Evolutionary conservation across 768 basidiomycete genomes (phyloP).

Genomic region (Leucosporidium scottii): DNA sequence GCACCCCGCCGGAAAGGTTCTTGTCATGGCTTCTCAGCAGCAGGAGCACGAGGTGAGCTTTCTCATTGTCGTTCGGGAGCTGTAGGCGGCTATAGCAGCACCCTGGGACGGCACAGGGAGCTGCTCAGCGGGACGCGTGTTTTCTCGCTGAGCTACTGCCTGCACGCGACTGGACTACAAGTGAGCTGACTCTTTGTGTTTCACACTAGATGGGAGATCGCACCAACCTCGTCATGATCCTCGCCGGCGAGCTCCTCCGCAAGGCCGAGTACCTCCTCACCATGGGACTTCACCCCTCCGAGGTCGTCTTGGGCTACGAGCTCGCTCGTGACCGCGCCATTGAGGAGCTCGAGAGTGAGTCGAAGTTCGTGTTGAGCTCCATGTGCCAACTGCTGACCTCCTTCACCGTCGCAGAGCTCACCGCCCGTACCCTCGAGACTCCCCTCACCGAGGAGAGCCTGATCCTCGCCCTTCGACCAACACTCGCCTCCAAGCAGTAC

Average conservation of each 20-base stretch:
- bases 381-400: not conserved
- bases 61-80: not conserved
- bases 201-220: slow-evolving; percentile 81
- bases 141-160: not conserved
- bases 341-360: slow-evolving; percentile 82
- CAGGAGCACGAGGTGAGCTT: slow-evolving; percentile 76
- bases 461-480: slow-evolving; percentile 69
- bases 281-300: slow-evolving; percentile 96
- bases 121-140: not conserved
- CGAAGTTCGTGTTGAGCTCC: not conserved
- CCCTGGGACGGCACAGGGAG: not conserved
- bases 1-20: slow-evolving; percentile 94
- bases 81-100: not conserved
- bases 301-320: slow-evolving; percentile 91
- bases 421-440: slow-evolving; percentile 60
- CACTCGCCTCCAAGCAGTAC: slow-evolving; percentile 96
- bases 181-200: not conserved
- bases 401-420: slow-evolving; percentile 49
- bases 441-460: slow-evolving; percentile 67
- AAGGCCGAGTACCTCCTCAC: slow-evolving; percentile 83
- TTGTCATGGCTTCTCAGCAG: slow-evolving; percentile 97
- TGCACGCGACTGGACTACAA: not conserved
- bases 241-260: slow-evolving; percentile 91
- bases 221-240: slow-evolving; percentile 88
- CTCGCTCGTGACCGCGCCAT: slow-evolving; percentile 76